These are phyloP conservation scores for Trichoderma sp. DNA, from an alignment of 2,329 filamentous ascomycete genomes.

Conservation along the genomic window DNA sequence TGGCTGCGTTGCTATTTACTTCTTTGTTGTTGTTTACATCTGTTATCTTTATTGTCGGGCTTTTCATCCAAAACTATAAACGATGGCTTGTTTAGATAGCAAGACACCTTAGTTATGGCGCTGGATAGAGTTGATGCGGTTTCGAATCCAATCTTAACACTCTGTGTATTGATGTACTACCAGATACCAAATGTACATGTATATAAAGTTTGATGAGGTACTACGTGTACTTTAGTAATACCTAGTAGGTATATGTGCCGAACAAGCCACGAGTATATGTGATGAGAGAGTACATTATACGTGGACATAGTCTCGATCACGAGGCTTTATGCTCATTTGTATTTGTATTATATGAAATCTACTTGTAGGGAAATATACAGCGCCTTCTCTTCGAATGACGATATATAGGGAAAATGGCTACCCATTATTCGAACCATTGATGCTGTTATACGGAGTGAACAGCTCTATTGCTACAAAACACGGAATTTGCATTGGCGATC, in stretches of 20 bases:
- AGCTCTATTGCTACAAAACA: neutral
- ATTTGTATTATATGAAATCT: neutral
- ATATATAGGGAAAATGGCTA: neutral
- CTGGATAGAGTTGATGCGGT: neutral
- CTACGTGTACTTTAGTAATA: no score
- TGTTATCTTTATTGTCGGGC: neutral
- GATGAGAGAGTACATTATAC: neutral
- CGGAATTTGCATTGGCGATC: neutral
- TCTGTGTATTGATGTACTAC: no score
- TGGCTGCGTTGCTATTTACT: neutral
- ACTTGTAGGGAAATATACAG: neutral
- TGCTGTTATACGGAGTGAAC: neutral
- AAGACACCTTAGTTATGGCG: neutral
- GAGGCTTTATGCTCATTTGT: neutral
- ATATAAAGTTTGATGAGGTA: neutral
- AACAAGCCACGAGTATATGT: neutral
- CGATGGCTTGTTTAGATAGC: neutral
- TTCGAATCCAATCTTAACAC: no score
- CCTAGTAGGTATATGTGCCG: neutral
- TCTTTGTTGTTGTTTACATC: neutral
- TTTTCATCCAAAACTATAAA: neutral
- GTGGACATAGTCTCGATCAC: neutral
- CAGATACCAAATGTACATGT: neutral
- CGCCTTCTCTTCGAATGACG: neutral
- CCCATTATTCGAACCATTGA: neutral